Conservation (phyloP, 495 filamentous ascomycete species). For the Neurospora africana region DNA sequence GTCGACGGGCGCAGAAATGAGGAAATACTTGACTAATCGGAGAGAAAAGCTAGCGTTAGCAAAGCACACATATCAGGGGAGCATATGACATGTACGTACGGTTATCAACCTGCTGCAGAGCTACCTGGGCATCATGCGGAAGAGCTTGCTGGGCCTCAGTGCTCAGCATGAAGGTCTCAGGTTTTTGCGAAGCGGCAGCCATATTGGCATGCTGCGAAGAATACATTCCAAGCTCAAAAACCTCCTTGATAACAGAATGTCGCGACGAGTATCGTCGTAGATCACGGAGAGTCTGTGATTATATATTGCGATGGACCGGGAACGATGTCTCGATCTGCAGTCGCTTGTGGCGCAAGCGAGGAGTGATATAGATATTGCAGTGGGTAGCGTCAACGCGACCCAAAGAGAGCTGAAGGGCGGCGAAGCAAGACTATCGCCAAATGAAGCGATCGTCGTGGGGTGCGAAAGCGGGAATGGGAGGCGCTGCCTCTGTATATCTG, state of each 20-base stretch:
- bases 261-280: not conserved
- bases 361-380: not conserved
- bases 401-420: slow-evolving; percentile 3
- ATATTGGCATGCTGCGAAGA: slow-evolving; percentile 41
- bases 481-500: slow-evolving; percentile 9
- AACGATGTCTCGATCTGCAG: not conserved
- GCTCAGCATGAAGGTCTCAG: slow-evolving; percentile 97
- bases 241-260: slow-evolving; percentile 2
- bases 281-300: not conserved
- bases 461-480: slow-evolving; percentile 1
- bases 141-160: slow-evolving; percentile 92
- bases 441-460: slow-evolving; percentile 7
- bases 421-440: slow-evolving; percentile 2
- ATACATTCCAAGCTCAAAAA: slow-evolving; percentile 36
- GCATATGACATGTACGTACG: slow-evolving; percentile 46
- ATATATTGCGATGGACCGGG: not conserved
- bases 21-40: slow-evolving; percentile 89
- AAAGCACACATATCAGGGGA: not conserved
- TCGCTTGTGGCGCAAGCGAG: slow-evolving; percentile 5
- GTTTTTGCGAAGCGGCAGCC: slow-evolving; percentile 56
- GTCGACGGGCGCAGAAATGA: slow-evolving; percentile 96
- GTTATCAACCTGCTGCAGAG: slow-evolving; percentile 96
- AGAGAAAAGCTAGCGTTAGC: slow-evolving; percentile 4
- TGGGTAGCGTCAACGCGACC: slow-evolving; percentile 7
- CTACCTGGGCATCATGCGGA: slow-evolving; percentile 93